Evolutionary conservation across 306 rosid species (phyloP).

Genomic region (Malus domestica): ASM211411v1 NC_041794.1:32329001-32329500

Average conservation of each 20-base stretch:
- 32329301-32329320: background rate
- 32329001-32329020: conserved; percentile 41
- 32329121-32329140: conserved; percentile 46
- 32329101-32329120: conserved; percentile 48
- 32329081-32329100: conserved; percentile 57
- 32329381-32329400: conserved; percentile 44
- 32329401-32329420: conserved; percentile 36
- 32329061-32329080: conserved; percentile 40
- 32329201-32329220: conserved; percentile 53
- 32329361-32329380: background rate
- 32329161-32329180: conserved; percentile 58
- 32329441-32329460: conserved; percentile 51
- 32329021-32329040: conserved; percentile 49
- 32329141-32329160: conserved; percentile 50
- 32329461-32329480: conserved; percentile 33
- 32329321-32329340: background rate
- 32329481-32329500: conserved; percentile 48
- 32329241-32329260: conserved; percentile 32
- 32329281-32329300: conserved; percentile 49
- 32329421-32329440: conserved; percentile 51
- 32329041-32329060: conserved; percentile 29
- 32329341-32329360: background rate
- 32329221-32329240: conserved; percentile 61
- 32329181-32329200: conserved; percentile 40
- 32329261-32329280: conserved; percentile 54